phyloP scores from a whole-genome alignment of 768 basidiomycete species.

The Suillus variegatus region DNA sequence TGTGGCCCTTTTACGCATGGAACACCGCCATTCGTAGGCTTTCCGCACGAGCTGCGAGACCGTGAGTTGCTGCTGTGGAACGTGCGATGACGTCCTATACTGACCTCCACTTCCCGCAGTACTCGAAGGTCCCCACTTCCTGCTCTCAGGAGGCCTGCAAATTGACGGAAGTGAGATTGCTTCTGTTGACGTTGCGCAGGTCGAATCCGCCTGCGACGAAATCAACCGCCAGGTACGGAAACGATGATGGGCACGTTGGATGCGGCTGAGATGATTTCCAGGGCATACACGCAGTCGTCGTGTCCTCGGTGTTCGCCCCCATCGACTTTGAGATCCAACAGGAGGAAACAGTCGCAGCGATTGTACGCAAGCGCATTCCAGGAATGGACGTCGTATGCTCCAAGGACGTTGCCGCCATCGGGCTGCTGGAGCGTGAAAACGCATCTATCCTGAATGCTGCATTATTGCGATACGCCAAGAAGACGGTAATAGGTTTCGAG shows the following conservation, averaged over 20 bases:
- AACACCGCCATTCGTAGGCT: constrained; percentile 57
- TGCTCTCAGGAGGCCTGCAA: constrained; percentile 43
- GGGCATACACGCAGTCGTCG: constrained; percentile 38
- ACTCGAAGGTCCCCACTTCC: constrained; percentile 30
- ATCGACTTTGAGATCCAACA: constrained; percentile 46
- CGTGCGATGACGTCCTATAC: constrained; percentile 8
- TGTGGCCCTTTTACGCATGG: constrained; percentile 61
- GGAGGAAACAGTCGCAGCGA: constrained; percentile 46
- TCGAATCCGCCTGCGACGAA: constrained; percentile 42
- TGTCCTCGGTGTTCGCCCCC: constrained; percentile 51
- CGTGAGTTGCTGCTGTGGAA: constrained; percentile 24
- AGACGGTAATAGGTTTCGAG: constrained; percentile 56
- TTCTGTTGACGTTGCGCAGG: constrained; percentile 43
- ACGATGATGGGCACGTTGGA: background rate
- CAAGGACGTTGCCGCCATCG: constrained; percentile 58
- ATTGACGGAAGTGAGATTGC: constrained; percentile 50
- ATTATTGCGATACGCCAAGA: constrained; percentile 57
- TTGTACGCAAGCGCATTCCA: constrained; percentile 41
- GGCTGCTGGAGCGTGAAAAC: constrained; percentile 66
- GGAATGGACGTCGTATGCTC: constrained; percentile 52
- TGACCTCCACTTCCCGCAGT: constrained; percentile 17
- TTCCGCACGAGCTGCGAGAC: constrained; percentile 38
- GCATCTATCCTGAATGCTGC: constrained; percentile 70
- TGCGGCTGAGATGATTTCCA: constrained; percentile 5
- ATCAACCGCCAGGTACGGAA: constrained; percentile 34